Evolutionary conservation across 129 eudicot genomes (phyloP).

Genomic region (Arctium minus): DNA sequence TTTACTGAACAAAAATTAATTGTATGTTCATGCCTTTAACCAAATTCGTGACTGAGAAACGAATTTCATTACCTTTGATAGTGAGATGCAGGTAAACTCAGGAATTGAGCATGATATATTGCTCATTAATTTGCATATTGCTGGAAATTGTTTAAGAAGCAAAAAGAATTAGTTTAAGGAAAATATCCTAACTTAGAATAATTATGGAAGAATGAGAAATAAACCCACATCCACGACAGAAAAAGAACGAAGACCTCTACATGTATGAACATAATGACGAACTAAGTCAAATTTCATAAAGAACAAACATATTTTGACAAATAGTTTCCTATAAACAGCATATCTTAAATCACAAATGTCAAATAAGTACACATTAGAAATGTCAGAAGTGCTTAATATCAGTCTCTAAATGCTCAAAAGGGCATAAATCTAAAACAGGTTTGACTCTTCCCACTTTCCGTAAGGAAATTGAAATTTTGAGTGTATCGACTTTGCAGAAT

Average conservation of each 20-base stretch:
- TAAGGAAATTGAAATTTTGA: background rate
- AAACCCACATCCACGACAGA: background rate
- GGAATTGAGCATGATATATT: conserved; percentile 84
- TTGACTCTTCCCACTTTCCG: conserved; percentile 11
- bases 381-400: background rate
- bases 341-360: background rate
- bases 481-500: background rate
- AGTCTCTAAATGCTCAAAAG: background rate
- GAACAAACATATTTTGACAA: conserved; percentile 3
- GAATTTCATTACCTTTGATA: conserved; percentile 67
- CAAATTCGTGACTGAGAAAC: background rate
- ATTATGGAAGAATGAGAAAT: background rate
- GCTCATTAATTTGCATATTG: conserved; percentile 79
- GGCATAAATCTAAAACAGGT: background rate
- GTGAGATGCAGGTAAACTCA: conserved; percentile 84
- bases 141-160: conserved; percentile 39
- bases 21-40: conserved; percentile 6
- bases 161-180: background rate
- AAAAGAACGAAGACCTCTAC: background rate
- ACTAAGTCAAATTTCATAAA: background rate
- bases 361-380: background rate
- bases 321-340: background rate
- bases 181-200: conserved; percentile 14
- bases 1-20: background rate
- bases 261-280: background rate